Base-by-base conservation (phyloP, 1,284 basidiomycete genomes). In the Meira miltonrushii region DNA sequence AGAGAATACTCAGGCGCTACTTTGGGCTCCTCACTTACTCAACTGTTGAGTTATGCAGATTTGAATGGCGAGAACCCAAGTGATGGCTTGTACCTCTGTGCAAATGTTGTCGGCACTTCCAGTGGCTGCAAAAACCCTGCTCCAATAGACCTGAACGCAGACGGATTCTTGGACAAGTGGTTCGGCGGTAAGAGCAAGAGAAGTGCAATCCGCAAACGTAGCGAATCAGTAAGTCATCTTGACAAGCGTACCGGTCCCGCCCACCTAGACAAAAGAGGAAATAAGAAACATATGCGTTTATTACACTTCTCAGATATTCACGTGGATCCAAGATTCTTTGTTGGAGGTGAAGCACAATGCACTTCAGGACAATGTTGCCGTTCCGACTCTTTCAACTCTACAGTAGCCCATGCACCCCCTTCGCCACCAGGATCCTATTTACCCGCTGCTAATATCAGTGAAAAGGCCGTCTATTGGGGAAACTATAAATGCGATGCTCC, bases 241-340 rank as follows among this genome's bases (percentile, higher is more conserved):
- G 28, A 39, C 21, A 39, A 55, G 21, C 19, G 23, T 25, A 23
- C 37, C 2, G 38, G 39, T 21, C 40, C 21, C 23, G 23, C 39
- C 10, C 33, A 38, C 9, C 19, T 55, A 19, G 38, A 40, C 43
- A 21, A 37, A 8, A 15, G 55, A 53, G 49, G 49, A 8, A 54
- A 54, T 8, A 54, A 57, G 10, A 79, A 86, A 68, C 81, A 84
- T 49, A 79, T 90, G 43, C 88, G 87, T 69, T 85, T 90, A 1
- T 78, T 90, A 49, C 89, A 90, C 17, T 48, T 48, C 17, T 88
- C 87, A 0, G 88, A 90, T 69, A 81, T 88, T 60, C 89, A 90
- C 77, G 79, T 90, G 54, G 89, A 90, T 72, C 85, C 88, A 83
- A 86, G 87, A 37, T 90, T 85, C 74, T 82, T 86, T 11, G 88